phyloP scores from a whole-genome alignment of 192 early-diverging fungal species.

The Glomus cerebriforme region DNA sequence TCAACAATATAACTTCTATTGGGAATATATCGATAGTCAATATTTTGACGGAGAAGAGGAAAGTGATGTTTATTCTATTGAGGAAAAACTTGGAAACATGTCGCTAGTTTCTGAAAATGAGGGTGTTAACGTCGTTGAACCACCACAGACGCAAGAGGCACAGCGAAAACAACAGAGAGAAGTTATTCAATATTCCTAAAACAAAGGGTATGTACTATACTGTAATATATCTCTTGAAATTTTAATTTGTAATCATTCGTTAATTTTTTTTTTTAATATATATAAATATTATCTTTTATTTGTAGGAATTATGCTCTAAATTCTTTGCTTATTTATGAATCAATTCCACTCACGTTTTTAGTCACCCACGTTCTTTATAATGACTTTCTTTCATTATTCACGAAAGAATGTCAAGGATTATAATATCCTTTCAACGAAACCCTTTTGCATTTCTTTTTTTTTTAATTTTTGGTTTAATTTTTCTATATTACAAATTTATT shows the following conservation, averaged over 20 bases:
- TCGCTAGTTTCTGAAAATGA: not conserved
- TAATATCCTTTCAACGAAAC: too few relatives aligned
- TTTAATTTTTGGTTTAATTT: too few relatives aligned
- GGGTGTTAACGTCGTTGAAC: not conserved
- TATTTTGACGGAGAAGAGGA: not conserved
- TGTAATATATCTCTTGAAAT: too few relatives aligned
- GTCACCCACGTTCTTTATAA: too few relatives aligned
- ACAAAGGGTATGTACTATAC: not conserved
- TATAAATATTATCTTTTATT: too few relatives aligned
- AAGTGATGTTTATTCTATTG: not conserved
- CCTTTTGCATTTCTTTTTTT: too few relatives aligned
- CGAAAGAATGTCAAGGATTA: too few relatives aligned
- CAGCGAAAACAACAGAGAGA: conserved; percentile 3
- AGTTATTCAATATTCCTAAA: not conserved
- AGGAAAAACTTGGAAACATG: not conserved
- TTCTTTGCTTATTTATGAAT: too few relatives aligned
- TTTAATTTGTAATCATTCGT: not conserved
- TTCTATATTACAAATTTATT: too few relatives aligned
- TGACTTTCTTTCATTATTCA: too few relatives aligned
- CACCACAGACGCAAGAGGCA: not conserved
- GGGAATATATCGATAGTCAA: not conserved
- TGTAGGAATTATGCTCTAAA: too few relatives aligned
- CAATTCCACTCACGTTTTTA: too few relatives aligned
- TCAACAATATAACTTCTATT: not conserved
- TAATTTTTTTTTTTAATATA: not conserved